phyloP scores from a whole-genome alignment of 2,329 filamentous ascomycete genomes.

The Aspergillus caelatus region DNA sequence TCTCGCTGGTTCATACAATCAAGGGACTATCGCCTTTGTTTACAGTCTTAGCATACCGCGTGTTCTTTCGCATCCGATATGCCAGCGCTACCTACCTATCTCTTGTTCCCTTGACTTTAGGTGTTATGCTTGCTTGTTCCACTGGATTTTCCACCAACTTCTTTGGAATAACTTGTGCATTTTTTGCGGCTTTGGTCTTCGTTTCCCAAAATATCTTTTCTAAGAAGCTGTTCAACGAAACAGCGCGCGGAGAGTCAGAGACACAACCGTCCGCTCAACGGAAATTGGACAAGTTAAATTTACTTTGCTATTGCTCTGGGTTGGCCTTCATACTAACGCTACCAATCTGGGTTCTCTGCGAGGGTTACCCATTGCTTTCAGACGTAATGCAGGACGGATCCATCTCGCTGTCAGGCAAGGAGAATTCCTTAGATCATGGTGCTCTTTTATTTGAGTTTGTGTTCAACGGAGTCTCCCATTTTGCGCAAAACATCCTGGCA shows the following conservation, averaged over 20 bases:
- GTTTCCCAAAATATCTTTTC: slow-evolving; percentile 99
- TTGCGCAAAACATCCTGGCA: slow-evolving; percentile 92
- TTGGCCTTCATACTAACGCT: slow-evolving; percentile 85
- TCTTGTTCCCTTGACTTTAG: slow-evolving; percentile 84
- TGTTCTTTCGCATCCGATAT: slow-evolving; percentile 87
- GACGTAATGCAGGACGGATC: slow-evolving; percentile 83
- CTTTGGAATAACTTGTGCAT: slow-evolving; percentile 84
- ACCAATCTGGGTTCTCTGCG: slow-evolving; percentile 91
- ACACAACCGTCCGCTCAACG: slow-evolving; percentile 61
- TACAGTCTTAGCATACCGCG: slow-evolving; percentile 88
- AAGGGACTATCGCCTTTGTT: slow-evolving; percentile 96
- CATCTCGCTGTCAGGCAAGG: slow-evolving; percentile 73
- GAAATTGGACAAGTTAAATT: slow-evolving; percentile 94
- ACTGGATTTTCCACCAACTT: slow-evolving; percentile 88
- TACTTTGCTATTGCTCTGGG: slow-evolving; percentile 95
- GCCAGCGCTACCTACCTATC: slow-evolving; percentile 85
- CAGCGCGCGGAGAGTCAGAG: slow-evolving; percentile 80
- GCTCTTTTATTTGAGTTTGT: slow-evolving; percentile 77
- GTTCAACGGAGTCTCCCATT: slow-evolving; percentile 97
- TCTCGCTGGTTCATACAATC: slow-evolving; percentile 96
- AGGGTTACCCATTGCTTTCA: slow-evolving; percentile 75
- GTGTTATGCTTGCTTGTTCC: slow-evolving; percentile 96
- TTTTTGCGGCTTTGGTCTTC: slow-evolving; percentile 89
- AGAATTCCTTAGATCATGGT: slow-evolving; percentile 69
- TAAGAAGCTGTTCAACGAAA: slow-evolving; percentile 96